Evolutionary conservation across 129 eudicot genomes (phyloP).

Genomic region (Centrapalus pauciflorus): DNA sequence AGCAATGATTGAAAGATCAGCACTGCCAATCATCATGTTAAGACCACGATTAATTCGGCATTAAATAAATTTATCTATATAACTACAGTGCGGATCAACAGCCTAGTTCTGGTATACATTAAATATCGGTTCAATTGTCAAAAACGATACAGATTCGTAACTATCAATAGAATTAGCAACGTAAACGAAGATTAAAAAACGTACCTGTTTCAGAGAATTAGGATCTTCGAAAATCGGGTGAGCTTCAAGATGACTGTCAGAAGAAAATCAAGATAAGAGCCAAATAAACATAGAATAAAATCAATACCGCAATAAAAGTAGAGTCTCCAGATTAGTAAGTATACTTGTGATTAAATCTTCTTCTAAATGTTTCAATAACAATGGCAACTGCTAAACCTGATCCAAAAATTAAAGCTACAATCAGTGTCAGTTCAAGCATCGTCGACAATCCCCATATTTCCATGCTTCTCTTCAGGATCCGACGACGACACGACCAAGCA

Average conservation of each 20-base stretch:
- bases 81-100: background rate
- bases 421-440: constrained; percentile 28
- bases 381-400: constrained; percentile 40
- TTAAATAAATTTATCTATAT: background rate
- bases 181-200: background rate
- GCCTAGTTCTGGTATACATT: background rate
- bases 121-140: background rate
- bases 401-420: constrained; percentile 30
- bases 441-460: constrained; percentile 42
- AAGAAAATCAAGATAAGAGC: constrained; percentile 10
- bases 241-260: constrained; percentile 70
- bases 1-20: background rate
- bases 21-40: background rate
- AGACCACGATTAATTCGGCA: background rate
- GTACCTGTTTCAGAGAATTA: constrained; percentile 80
- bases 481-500: constrained; percentile 24
- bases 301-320: background rate
- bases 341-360: constrained; percentile 68
- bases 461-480: constrained; percentile 26
- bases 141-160: background rate
- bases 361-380: constrained; percentile 54
- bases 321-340: background rate
- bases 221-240: constrained; percentile 94
- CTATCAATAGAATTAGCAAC: background rate
- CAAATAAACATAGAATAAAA: background rate